Evolutionary conservation across 2,329 filamentous ascomycete species (phyloP).

Genomic region (Talaromyces sp.): DNA sequence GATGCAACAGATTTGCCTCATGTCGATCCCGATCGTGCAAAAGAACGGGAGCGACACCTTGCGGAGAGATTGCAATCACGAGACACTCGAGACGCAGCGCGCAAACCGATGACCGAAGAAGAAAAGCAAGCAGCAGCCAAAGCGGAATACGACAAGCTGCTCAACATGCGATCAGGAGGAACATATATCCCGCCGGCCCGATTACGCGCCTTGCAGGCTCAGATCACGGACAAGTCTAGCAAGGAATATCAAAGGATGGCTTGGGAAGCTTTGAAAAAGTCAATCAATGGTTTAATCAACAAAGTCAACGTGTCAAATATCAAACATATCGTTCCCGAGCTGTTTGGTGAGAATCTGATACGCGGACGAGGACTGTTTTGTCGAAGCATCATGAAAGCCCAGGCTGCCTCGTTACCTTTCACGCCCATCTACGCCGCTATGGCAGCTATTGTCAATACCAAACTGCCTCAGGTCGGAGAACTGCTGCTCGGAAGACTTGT

Average conservation of each 20-base stretch:
- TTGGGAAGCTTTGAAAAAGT: constrained; percentile 98
- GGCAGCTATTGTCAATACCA: constrained; percentile 95
- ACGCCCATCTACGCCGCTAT: constrained; percentile 95
- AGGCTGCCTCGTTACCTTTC: constrained; percentile 91
- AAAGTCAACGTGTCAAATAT: constrained; percentile 98
- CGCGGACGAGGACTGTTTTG: constrained; percentile 90
- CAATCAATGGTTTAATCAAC: constrained; percentile 97
- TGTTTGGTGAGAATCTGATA: constrained; percentile 91
- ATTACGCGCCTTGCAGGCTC: constrained; percentile 84
- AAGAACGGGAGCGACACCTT: constrained; percentile 50
- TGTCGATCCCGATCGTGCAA: constrained; percentile 49
- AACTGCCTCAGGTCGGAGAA: constrained; percentile 91
- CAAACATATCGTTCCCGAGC: constrained; percentile 92
- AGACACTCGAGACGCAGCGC: constrained; percentile 45
- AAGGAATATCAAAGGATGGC: constrained; percentile 99
- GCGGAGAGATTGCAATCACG: constrained; percentile 53
- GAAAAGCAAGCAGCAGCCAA: constrained; percentile 85
- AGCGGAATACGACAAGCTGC: constrained; percentile 87
- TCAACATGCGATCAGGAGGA: constrained; percentile 89
- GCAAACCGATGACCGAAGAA: constrained; percentile 64
- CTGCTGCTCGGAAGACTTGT: constrained; percentile 80
- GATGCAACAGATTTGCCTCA: constrained; percentile 44
- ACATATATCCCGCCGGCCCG: constrained; percentile 94
- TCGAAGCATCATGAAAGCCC: constrained; percentile 96
- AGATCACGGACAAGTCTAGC: constrained; percentile 93